Base-by-base conservation (phyloP, 345 rosid species). In the Hypericum androsaemum region DNA sequence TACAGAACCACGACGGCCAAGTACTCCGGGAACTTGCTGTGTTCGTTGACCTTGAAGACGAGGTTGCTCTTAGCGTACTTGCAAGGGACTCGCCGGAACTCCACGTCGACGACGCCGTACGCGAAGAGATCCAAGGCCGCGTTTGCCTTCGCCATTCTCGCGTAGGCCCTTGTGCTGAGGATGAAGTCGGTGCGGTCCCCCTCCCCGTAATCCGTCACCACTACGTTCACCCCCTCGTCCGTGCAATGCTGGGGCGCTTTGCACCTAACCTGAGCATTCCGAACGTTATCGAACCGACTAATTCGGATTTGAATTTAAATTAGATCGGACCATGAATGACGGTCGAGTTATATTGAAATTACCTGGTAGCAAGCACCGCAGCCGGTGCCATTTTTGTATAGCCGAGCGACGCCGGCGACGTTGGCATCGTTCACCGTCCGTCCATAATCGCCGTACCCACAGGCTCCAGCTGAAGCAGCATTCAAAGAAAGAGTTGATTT, bases 281-380 rank as follows among this genome's bases (percentile, higher is more conserved):
- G 12, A 43, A 12, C 49, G 22, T 32, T 50, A 42, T 35, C 6
- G 50, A 37, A 14, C 12, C 5, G 7, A 12, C 43, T n/a, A 39
- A 39, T 8, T 39, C 32, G 32, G 32, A 4, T 22, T 22, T 22
- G 4, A 22, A 4, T 22, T 22, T 22, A 22, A 22, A 4, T 22
- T 22, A 22, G 32, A 22, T 22, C 32, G 32, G 32, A 22, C 32
- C 32, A 22, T 4, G n/a, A n/a, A n/a, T n/a, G n/a, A n/a, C n/a
- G n/a, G n/a, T 22, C 32, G 32, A 22, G 4, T 22, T 22, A 22
- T 22, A 22, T 22, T 1, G 4, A 22, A 22, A 22, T 4, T 12
- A 86, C 98, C 87, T 84, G 98, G 68, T 86, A 90, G 78, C 98
- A 90, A 72, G 67, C 85, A 61, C 95, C 98, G 39, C 96, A 90